phyloP scores from a whole-genome alignment of 2,329 filamentous ascomycete genomes.

The Lasiodiplodia hormozganensis region DNA sequence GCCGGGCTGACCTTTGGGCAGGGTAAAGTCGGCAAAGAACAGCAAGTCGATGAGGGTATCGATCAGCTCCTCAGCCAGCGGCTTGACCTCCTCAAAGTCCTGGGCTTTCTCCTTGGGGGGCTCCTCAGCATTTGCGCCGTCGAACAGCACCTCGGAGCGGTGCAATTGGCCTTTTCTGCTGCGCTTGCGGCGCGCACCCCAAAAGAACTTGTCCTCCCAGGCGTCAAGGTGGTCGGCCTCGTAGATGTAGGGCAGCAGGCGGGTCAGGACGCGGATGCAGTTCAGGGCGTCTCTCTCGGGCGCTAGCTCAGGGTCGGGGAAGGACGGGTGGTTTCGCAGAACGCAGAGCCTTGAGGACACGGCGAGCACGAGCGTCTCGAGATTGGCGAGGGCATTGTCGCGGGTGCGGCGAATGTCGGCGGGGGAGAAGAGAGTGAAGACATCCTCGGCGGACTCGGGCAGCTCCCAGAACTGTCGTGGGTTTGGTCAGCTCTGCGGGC shows the following conservation, averaged over 20 bases:
- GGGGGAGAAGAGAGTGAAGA: constrained; percentile 94
- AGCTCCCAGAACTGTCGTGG: constrained; percentile 87
- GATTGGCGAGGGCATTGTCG: constrained; percentile 82
- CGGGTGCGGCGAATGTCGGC: constrained; percentile 80
- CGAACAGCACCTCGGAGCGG: constrained; percentile 78
- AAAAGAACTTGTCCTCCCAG: constrained; percentile 96
- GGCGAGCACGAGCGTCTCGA: constrained; percentile 86
- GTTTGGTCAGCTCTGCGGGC: constrained; percentile 21
- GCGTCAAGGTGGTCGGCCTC: constrained; percentile 80
- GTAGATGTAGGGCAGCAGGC: constrained; percentile 89
- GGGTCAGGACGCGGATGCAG: constrained; percentile 88
- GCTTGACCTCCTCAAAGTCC: constrained; percentile 82
- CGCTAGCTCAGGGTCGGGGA: constrained; percentile 84
- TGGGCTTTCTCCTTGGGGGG: constrained; percentile 55
- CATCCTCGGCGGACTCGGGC: constrained; percentile 92
- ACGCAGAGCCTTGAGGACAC: constrained; percentile 82
- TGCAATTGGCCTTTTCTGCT: constrained; percentile 52
- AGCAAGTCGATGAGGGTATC: constrained; percentile 88
- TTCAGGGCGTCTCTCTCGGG: constrained; percentile 89
- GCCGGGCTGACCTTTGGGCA: constrained; percentile 73
- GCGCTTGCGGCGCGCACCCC: constrained; percentile 74
- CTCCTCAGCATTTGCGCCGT: constrained; percentile 69
- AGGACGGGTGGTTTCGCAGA: constrained; percentile 86
- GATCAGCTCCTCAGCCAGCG: constrained; percentile 89
- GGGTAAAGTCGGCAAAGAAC: constrained; percentile 89